These are phyloP conservation scores for Xylaria sp. DNA, from an alignment of 2,329 filamentous ascomycete species.

Conservation along the genomic window DNA sequence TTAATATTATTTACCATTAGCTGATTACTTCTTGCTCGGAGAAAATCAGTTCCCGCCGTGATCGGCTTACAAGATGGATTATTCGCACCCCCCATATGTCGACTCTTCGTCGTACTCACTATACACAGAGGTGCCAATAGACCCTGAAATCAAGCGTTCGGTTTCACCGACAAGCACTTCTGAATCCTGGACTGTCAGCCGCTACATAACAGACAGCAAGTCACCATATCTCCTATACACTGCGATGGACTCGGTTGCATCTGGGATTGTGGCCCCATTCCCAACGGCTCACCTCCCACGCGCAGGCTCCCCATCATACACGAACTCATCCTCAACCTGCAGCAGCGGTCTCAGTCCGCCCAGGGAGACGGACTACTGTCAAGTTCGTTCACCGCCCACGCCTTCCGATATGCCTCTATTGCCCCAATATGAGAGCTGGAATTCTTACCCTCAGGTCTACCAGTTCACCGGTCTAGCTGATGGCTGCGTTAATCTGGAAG, in stretches of 20 bases:
- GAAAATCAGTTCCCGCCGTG: not conserved
- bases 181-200: constrained; percentile 43
- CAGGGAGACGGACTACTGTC: constrained; percentile 54
- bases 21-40: not conserved
- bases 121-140: constrained; percentile 41
- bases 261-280: constrained; percentile 38
- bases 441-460: constrained; percentile 44
- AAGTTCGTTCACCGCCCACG: constrained; percentile 52
- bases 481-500: constrained; percentile 51
- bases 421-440: constrained; percentile 49
- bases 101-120: constrained; percentile 37
- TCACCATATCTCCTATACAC: constrained; percentile 43
- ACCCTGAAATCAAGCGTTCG: constrained; percentile 46
- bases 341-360: constrained; percentile 54
- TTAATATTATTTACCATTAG: not conserved
- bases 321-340: constrained; percentile 52
- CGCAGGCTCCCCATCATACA: constrained; percentile 54
- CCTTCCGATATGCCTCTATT: constrained; percentile 51
- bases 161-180: constrained; percentile 34
- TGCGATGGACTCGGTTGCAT: constrained; percentile 36
- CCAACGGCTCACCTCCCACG: constrained; percentile 45
- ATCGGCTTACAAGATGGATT: constrained; percentile 32
- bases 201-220: constrained; percentile 48
- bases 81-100: constrained; percentile 18
- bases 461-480: constrained; percentile 49